These are phyloP conservation scores for Xylaria venustula DNA, from an alignment of 495 filamentous ascomycete genomes.

Conservation along the genomic window DNA sequence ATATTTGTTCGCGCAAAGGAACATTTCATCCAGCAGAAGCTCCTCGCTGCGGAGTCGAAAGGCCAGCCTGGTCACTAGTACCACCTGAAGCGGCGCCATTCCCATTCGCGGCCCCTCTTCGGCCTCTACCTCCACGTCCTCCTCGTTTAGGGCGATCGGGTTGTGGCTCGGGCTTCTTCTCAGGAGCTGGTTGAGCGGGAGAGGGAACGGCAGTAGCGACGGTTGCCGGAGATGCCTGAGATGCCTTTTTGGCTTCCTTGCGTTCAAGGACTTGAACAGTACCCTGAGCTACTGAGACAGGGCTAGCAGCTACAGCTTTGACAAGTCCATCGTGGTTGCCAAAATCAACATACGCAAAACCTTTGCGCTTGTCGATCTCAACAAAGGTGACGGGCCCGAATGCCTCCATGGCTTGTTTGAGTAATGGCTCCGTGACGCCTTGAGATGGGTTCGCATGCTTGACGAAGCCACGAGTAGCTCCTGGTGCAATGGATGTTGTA, in stretches of 20 bases:
- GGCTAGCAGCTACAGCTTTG: conserved; percentile 78
- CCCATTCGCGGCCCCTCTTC: conserved; percentile 11
- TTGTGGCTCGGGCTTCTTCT: conserved; percentile 12
- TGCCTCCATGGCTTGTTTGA: conserved; percentile 66
- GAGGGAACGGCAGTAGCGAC: not conserved
- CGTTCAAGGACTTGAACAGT: conserved; percentile 83
- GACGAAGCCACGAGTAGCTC: conserved; percentile 79
- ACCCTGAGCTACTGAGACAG: conserved; percentile 76
- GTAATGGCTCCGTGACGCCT: conserved; percentile 77
- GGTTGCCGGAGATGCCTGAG: not conserved
- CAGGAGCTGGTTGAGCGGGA: not conserved
- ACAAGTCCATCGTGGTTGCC: conserved; percentile 64
- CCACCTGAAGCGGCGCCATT: not conserved
- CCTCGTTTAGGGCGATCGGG: conserved; percentile 15
- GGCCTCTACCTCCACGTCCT: conserved; percentile 9
- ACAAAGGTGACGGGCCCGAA: conserved; percentile 73
- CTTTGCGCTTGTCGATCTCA: conserved; percentile 90
- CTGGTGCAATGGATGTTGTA: conserved; percentile 40
- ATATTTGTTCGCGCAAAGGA: not conserved
- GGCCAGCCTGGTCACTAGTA: conserved; percentile 2
- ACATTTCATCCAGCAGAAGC: conserved; percentile 8
- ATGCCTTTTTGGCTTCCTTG: conserved; percentile 53
- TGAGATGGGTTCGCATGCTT: conserved; percentile 92
- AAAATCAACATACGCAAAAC: conserved; percentile 89
- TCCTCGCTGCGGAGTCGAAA: not conserved